A percentile compares a stretch with the other conserved stretches of the same genome.
Conservation (phyloP, 2,329 filamentous ascomycete genomes). For the Paraconiothyrium sp. region DNA sequence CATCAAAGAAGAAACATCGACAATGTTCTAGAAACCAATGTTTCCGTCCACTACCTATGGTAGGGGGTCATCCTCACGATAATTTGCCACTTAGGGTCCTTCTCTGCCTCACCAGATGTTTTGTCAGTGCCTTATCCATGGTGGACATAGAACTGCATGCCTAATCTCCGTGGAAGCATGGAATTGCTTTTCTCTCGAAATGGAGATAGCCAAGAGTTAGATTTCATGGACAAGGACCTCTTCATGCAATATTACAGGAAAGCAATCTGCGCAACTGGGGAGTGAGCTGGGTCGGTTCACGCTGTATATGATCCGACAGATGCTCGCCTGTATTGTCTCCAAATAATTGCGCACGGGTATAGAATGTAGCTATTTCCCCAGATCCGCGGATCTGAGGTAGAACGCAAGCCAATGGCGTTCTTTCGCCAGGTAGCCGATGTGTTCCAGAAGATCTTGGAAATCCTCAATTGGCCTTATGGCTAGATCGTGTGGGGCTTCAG, state of each 20-base stretch:
- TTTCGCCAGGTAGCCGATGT: neutral
- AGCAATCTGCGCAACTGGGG: too few species aligned
- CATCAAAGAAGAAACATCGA: neutral
- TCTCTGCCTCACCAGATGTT: neutral
- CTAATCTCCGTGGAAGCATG: neutral
- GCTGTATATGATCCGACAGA: neutral
- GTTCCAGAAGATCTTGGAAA: neutral
- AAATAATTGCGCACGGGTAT: neutral
- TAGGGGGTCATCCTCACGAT: neutral
- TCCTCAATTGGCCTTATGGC: neutral
- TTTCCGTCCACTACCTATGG: neutral
- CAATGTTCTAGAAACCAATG: neutral
- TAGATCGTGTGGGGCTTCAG: neutral
- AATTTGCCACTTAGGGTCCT: neutral
- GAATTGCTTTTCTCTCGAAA: neutral
- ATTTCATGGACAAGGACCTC: neutral
- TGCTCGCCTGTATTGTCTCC: neutral
- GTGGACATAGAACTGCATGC: neutral
- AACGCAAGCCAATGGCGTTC: neutral
- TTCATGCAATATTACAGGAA: neutral
- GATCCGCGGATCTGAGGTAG: neutral
- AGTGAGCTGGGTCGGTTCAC: too few species aligned
- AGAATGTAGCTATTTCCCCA: too few species aligned
- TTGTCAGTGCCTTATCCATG: neutral
- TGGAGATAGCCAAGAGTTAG: too few species aligned